Evolutionary conservation across 1,284 basidiomycete genomes (phyloP), one percentile per base, ranked within the genome.

Genomic region (Binderoboletus segoi): DNA sequence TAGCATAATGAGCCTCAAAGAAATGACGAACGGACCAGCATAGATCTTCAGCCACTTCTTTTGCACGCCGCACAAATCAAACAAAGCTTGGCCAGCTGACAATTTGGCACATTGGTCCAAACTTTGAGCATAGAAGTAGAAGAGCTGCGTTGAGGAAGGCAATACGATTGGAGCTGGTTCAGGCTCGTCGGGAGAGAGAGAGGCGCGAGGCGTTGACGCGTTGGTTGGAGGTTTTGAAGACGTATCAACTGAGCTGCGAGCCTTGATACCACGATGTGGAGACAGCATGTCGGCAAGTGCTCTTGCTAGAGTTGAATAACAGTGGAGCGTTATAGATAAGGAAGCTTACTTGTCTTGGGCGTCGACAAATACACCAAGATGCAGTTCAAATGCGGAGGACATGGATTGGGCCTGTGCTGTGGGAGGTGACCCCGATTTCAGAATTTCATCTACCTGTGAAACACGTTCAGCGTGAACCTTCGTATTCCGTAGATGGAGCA

Each of bases 121-220:
- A 43, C 90, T 95, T 69, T 98, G 94, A 0, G 90, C 93, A 70
- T 99, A 99, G 73, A 97, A 94, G 73, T 96, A 96, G 77, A 99
- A 99, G 37, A 99, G 77, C 67, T 99, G 96, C 1, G 96, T 98
- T 1, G 94, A 97, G 0, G 93, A 96, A 0, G 94, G 92, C 3
- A 98, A 79, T 1, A 99, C 92, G 1, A 84, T 80, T 4, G 84
- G 80, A 0, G 83, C 78, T 2, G 85, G 75, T 20, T 80, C 77
- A 15, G 77, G 77, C 12, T 77, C 77, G 24, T 82, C 79, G 21
- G 81, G 79, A 10, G 73, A 73, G 24, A 73, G 61, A 21, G 78
- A 73, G 26, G 67, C 57, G 11, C 73, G 69, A 46, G 78, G 69
- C 0, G 79, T 72, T 8, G 80, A 80, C 38, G 56, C 46, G 8